Conservation (phyloP, 2,329 filamentous ascomycete species). For the Aspergillus ustus region DNA sequence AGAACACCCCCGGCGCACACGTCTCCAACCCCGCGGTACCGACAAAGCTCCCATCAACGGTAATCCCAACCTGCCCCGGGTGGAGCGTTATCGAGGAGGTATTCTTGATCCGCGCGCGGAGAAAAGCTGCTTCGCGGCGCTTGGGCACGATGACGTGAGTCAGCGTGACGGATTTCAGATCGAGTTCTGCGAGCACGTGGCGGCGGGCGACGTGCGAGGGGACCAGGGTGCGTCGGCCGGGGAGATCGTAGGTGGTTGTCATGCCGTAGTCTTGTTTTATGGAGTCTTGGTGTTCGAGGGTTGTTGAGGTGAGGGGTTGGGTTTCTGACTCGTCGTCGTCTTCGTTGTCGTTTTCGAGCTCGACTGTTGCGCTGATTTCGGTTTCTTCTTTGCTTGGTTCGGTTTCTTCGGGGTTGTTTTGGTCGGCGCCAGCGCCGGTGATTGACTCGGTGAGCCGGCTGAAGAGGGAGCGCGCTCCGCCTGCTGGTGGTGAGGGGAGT, state of each 20-base stretch:
- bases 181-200: constrained; percentile 45
- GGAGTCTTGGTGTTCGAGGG: constrained; percentile 37
- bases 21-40: constrained; percentile 31
- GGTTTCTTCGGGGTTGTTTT: background rate
- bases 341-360: constrained; percentile 15
- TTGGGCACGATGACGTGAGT: constrained; percentile 47
- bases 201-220: constrained; percentile 42
- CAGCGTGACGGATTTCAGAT: constrained; percentile 39
- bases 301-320: constrained; percentile 15
- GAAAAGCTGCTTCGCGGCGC: constrained; percentile 44
- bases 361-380: background rate
- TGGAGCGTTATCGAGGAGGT: constrained; percentile 38
- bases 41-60: constrained; percentile 37
- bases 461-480: background rate
- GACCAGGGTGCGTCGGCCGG: constrained; percentile 41
- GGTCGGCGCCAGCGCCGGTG: background rate
- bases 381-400: background rate
- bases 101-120: constrained; percentile 46
- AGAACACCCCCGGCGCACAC: constrained; percentile 33
- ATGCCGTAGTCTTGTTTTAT: constrained; percentile 47
- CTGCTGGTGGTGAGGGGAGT: background rate
- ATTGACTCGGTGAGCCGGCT: background rate
- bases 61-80: constrained; percentile 31
- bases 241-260: constrained; percentile 48
- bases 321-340: constrained; percentile 24